A percentile compares a stretch with the other conserved stretches of the same genome.
Conservation (phyloP, 1,284 basidiomycete species). For the Rhodotorula sp. region DNA sequence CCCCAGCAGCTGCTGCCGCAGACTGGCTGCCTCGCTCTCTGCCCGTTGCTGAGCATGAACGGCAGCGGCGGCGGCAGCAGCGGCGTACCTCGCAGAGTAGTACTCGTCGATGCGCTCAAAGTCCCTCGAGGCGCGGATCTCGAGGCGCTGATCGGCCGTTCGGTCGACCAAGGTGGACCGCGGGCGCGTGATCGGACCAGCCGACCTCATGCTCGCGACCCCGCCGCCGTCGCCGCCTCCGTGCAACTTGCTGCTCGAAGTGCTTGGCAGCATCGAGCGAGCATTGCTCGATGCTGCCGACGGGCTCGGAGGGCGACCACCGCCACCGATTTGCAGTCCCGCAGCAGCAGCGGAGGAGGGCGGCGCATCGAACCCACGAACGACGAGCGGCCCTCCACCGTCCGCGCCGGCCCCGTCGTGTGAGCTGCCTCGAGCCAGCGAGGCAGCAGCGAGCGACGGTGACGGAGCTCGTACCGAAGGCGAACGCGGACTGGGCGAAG, state of each 20-base stretch:
- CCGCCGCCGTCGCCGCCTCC: not conserved
- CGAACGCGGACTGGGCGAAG: not conserved
- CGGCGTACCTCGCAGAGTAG: not conserved
- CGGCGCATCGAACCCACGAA: constrained; percentile 7
- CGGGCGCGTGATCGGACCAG: constrained; percentile 5
- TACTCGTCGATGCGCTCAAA: constrained; percentile 21
- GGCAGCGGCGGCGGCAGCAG: too few relatives aligned
- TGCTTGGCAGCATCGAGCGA: not conserved
- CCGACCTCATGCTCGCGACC: not conserved
- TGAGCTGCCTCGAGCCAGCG: not conserved
- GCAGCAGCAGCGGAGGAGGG: not conserved
- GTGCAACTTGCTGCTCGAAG: not conserved
- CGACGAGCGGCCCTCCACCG: not conserved
- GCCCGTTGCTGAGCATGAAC: too few relatives aligned
- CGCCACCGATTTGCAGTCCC: too few relatives aligned
- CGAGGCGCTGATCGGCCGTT: constrained; percentile 15
- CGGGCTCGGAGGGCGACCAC: not conserved
- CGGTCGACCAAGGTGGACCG: constrained; percentile 3
- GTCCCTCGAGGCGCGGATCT: constrained; percentile 19
- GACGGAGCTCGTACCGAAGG: not conserved
- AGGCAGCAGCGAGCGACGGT: not conserved
- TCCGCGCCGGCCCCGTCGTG: not conserved
- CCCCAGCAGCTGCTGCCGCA: not conserved
- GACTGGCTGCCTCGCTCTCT: not conserved
- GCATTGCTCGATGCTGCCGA: not conserved